Evolutionary conservation across 495 filamentous ascomycete genomes (phyloP), one percentile per base, ranked within the genome.

Genomic region (Podospora pseudoanserina): DNA sequence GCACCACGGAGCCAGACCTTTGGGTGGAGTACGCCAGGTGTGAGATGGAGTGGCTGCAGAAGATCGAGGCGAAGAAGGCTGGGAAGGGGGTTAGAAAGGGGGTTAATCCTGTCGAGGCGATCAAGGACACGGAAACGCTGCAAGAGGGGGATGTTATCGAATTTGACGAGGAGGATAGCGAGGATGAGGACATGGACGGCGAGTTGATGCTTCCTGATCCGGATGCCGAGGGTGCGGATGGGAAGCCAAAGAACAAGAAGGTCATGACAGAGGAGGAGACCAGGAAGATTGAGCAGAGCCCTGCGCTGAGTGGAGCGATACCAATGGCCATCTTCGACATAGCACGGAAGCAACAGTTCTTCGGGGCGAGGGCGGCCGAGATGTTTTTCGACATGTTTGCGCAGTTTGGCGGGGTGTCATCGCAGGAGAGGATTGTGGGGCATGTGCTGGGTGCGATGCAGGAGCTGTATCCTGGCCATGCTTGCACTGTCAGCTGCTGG

Each of bases 21-120:
- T 98, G 94, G 95, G 72, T 96, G 49, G 91, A 96, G 78, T 99
- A 97, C 79, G 89, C 89, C 0, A 91, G 91, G 77, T 84, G 96
- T 79, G 95, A 99, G 81, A 89, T 97, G 87, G 90, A 94, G 68
- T 97, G 94, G 81, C 81, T 97, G 57, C 87, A 86, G 23, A 92
- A 93, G 76, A 87, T 97, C 72, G 87, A 89, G 57, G 73, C 85
- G 87, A 79, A 86, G 88, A 82, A 84, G 82, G 90, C 87, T 2
- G 82, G 93, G 58, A 90, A 93, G 73, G 80, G 81, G 15, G 77
- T 75, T 49, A 57, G 76, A 15, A 76, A 77, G 67, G 74, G 75
- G 18, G 71, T 70, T 39, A 79, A 69, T 54, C 77, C 76, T 32
- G 68, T 81, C 56, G 77, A 81, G 57, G 77, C 80, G 5, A 76